These are phyloP conservation scores for Phytophthora citrophthora DNA, from an alignment of 352 stramenopile genomes.

Conservation along the genomic window DNA sequence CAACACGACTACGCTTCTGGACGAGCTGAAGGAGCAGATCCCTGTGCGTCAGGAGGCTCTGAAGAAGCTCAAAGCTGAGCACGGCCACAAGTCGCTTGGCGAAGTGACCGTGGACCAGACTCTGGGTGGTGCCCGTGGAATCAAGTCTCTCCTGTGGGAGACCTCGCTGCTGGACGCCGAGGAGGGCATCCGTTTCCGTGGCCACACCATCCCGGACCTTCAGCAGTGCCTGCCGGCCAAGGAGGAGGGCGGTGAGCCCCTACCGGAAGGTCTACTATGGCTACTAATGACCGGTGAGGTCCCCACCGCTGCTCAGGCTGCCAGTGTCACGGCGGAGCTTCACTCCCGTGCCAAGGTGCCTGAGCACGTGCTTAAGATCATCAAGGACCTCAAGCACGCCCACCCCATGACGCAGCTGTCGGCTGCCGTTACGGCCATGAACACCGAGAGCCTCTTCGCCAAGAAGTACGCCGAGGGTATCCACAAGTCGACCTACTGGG, in stretches of 20 bases:
- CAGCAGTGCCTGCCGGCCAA: slow-evolving; percentile 95
- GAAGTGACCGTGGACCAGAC: slow-evolving; percentile 97
- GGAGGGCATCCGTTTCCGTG: slow-evolving; percentile 99
- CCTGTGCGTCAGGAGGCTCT: slow-evolving; percentile 92
- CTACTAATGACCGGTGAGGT: slow-evolving; percentile 98
- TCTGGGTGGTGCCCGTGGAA: slow-evolving; percentile 95
- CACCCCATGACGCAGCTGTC: slow-evolving; percentile 99
- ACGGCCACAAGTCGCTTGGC: slow-evolving; percentile 92
- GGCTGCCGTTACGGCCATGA: slow-evolving; percentile 93
- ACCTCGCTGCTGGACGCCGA: slow-evolving; percentile 95
- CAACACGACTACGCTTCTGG: slow-evolving; percentile 70
- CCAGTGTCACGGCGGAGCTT: slow-evolving; percentile 96
- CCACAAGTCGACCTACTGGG: slow-evolving; percentile 98
- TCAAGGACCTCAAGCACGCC: slow-evolving; percentile 97
- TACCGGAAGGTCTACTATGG: slow-evolving; percentile 98
- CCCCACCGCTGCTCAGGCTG: slow-evolving; percentile 96
- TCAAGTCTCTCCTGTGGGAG: slow-evolving; percentile 99
- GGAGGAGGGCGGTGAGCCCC: slow-evolving; percentile 94
- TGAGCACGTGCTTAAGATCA: slow-evolving; percentile 95
- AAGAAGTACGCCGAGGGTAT: slow-evolving; percentile 97
- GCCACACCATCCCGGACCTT: slow-evolving; percentile 98
- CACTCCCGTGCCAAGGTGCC: slow-evolving; percentile 95
- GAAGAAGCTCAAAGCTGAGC: slow-evolving; percentile 94
- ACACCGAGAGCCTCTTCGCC: slow-evolving; percentile 96
- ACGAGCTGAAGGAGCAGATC: slow-evolving; percentile 90